Conservation (phyloP, 2,329 filamentous ascomycete species). For the Fonsecaea pedrosoi region DNA sequence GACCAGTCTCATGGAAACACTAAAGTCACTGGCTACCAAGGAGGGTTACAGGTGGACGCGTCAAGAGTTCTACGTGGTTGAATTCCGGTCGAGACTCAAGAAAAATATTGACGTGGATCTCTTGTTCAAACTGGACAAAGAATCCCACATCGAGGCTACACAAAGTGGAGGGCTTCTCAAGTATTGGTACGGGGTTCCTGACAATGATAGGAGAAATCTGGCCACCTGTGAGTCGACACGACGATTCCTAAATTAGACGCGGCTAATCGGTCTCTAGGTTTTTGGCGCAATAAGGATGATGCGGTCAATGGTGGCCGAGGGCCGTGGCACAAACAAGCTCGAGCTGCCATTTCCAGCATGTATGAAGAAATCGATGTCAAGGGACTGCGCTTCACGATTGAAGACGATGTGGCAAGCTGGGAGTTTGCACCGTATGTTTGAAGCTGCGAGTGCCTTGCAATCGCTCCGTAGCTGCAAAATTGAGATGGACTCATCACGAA, state of each 20-base stretch:
- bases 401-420: slow-evolving; percentile 70
- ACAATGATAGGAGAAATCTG: slow-evolving; percentile 74
- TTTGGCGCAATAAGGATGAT: slow-evolving; percentile 67
- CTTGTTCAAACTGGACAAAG: slow-evolving; percentile 75
- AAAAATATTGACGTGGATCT: slow-evolving; percentile 70
- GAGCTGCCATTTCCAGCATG: slow-evolving; percentile 55
- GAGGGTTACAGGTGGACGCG: slow-evolving; percentile 64
- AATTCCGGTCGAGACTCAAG: slow-evolving; percentile 77
- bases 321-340: slow-evolving; percentile 63
- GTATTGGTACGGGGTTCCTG: slow-evolving; percentile 87
- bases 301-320: slow-evolving; percentile 65
- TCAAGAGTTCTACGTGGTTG: slow-evolving; percentile 79
- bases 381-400: slow-evolving; percentile 68
- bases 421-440: slow-evolving; percentile 30
- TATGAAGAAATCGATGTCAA: slow-evolving; percentile 72
- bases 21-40: slow-evolving; percentile 60
- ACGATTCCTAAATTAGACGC: not conserved
- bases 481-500: not conserved
- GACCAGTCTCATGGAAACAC: slow-evolving; percentile 64
- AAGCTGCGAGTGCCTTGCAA: not conserved
- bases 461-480: not conserved
- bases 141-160: slow-evolving; percentile 80
- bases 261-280: slow-evolving; percentile 56
- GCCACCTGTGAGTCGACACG: slow-evolving; percentile 70
- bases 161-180: slow-evolving; percentile 82